Evolutionary conservation across 352 stramenopile genomes (phyloP).

Genomic region (Albugo candida): DNA sequence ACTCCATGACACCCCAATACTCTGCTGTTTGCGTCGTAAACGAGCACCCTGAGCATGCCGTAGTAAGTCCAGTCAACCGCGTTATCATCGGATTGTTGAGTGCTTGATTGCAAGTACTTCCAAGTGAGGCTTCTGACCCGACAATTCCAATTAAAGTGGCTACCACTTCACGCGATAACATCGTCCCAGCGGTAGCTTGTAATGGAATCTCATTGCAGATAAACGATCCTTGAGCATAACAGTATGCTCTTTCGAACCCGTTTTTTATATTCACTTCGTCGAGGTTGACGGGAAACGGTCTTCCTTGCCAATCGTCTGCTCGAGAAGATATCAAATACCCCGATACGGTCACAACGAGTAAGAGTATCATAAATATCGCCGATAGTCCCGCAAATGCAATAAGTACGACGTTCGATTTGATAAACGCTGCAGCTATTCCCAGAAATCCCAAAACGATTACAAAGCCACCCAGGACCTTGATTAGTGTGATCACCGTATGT

Average conservation of each 20-base stretch:
- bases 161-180: background rate
- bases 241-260: slow-evolving; percentile 71
- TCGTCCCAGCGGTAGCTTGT: slow-evolving; percentile 25
- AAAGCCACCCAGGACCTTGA: slow-evolving; percentile 28
- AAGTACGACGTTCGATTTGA: slow-evolving; percentile 46
- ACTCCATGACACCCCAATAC: slow-evolving; percentile 48
- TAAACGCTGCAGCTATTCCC: slow-evolving; percentile 39
- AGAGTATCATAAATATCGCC: slow-evolving; percentile 45
- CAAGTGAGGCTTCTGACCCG: slow-evolving; percentile 21
- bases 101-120: slow-evolving; percentile 28
- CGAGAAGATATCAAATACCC: slow-evolving; percentile 57
- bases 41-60: background rate
- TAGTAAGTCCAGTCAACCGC: too few species aligned
- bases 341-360: slow-evolving; percentile 41
- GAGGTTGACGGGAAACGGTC: slow-evolving; percentile 25
- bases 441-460: slow-evolving; percentile 38
- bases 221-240: slow-evolving; percentile 64
- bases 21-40: slow-evolving; percentile 8
- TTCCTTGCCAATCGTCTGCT: slow-evolving; percentile 31
- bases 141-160: slow-evolving; percentile 10
- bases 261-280: slow-evolving; percentile 35
- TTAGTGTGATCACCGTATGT: slow-evolving; percentile 19
- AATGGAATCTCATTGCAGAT: slow-evolving; percentile 67
- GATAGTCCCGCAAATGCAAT: slow-evolving; percentile 55
- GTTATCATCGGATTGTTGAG: slow-evolving; percentile 13